A percentile compares a stretch with the other conserved stretches of the same genome.
These are phyloP conservation scores for Madurella fahalii DNA, from an alignment of 2,329 filamentous ascomycete genomes.

Conservation along the genomic window DNA sequence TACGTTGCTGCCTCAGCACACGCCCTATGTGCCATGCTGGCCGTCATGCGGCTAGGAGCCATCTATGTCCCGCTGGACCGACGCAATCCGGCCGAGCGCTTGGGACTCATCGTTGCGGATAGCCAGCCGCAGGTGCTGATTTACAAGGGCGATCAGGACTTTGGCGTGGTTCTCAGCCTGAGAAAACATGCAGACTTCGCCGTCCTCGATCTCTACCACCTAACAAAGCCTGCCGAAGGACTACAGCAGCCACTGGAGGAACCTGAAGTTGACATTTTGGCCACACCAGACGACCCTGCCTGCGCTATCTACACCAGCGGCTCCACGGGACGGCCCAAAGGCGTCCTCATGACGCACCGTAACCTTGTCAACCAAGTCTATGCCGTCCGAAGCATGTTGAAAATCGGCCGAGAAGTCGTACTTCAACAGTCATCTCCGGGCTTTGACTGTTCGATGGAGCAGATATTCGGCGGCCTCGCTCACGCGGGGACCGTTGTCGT, in stretches of 20 bases:
- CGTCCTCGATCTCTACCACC: not conserved
- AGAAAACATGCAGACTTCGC: not conserved
- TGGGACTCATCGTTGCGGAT: no score
- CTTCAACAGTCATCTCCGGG: not conserved
- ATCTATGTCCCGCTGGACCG: no score
- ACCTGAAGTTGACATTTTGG: not conserved
- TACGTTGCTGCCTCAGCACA: no score
- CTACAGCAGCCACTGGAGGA: not conserved
- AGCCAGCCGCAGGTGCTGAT: no score
- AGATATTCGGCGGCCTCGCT: not conserved
- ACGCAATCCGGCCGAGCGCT: no score
- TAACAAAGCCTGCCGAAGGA: no score
- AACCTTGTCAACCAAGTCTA: slow-evolving; percentile 1
- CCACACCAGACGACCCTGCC: not conserved
- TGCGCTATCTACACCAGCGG: slow-evolving; percentile 12
- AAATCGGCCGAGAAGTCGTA: not conserved
- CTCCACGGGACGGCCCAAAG: slow-evolving; percentile 18
- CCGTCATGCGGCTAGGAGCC: no score
- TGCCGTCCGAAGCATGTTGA: not conserved
- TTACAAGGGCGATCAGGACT: no score
- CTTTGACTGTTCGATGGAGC: not conserved
- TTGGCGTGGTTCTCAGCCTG: no score
- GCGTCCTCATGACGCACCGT: slow-evolving; percentile 6
- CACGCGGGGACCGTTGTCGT: not conserved
- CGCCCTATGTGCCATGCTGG: no score